phyloP scores from a whole-genome alignment of 75 land plant species.

The Cryptomeria japonica region DNA sequence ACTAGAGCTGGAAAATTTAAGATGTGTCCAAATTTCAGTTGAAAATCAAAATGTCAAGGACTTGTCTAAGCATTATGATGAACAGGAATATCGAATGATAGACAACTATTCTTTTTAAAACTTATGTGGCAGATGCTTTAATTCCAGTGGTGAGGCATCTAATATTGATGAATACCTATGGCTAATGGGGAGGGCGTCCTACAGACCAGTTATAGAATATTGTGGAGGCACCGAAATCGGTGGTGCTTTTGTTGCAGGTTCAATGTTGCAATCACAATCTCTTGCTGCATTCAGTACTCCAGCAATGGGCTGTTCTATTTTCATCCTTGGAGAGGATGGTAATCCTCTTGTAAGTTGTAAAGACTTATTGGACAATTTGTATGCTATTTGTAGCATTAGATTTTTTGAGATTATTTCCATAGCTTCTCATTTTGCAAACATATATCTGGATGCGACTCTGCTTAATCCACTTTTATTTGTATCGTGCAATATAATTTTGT shows the following conservation, averaged over 20 bases:
- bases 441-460: background rate
- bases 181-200: slow-evolving; percentile 89
- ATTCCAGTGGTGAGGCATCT: slow-evolving; percentile 96
- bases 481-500: background rate
- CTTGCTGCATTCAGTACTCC: slow-evolving; percentile 90
- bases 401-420: background rate
- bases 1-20: background rate
- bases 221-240: slow-evolving; percentile 99
- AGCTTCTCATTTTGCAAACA: background rate
- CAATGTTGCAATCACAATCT: slow-evolving; percentile 81
- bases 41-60: background rate
- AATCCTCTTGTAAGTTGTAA: slow-evolving; percentile 64
- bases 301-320: slow-evolving; percentile 86
- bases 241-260: slow-evolving; percentile 90
- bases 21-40: background rate
- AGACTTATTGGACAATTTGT: background rate
- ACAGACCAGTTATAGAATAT: slow-evolving; percentile 95
- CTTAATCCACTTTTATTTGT: background rate
- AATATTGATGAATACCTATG: slow-evolving; percentile 93
- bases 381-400: background rate
- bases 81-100: background rate
- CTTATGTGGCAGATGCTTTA: slow-evolving; percentile 71
- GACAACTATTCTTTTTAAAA: background rate
- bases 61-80: background rate
- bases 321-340: slow-evolving; percentile 78